Base-by-base conservation (phyloP, 1,284 basidiomycete genomes). In the Leccinum fallax region DNA sequence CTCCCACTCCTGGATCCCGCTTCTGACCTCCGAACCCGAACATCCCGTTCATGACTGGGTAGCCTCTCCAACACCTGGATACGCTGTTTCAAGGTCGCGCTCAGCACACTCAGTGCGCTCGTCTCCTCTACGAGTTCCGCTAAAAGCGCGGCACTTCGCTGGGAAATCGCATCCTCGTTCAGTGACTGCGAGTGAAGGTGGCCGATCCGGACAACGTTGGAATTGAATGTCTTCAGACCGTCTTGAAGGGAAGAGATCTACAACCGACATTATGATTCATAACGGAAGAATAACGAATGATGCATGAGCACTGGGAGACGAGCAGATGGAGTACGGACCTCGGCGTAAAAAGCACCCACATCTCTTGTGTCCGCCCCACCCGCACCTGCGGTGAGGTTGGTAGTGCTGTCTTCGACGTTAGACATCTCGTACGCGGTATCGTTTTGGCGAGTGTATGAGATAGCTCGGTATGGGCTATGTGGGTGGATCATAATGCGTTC, bases 11-110 rank as follows among this genome's bases (percentile, higher is more conserved):
- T 24, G 24, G 24, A 24, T 43, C 40, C 40, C n/a, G 5, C n/a
- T 43, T 19, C 40, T 43, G 74, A 92, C 93, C 84, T 93, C 71
- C 89, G 86, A 67, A 91, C 88, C 76, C 91, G 89, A 55, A 87
- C 92, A 69, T 94, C 91, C 56, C 90, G 86, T 54, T 90, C 89
- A 49, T 84, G 75, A 51, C 88, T 87, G 65, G 85, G 84, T 74
- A 88, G 86, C 61, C 83, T 81, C 76, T 94, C 92, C 66, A 95
- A 76, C 3, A 84, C 82, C 77, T 95, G 92, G 74, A 96, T 86
- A 58, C 92, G 83, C 61, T 84, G 84, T 43, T 43, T 43, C 40
- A 43, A 43, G 3, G n/a, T 43, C n/a, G 10, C 15, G n/a, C 40
- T 43, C 40, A 43, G n/a, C n/a, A 10, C 40, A 43, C n/a, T 43